Evolutionary conservation across 805 yeast genomes (phyloP).

Genomic region (Candida dajiaensis): DNA sequence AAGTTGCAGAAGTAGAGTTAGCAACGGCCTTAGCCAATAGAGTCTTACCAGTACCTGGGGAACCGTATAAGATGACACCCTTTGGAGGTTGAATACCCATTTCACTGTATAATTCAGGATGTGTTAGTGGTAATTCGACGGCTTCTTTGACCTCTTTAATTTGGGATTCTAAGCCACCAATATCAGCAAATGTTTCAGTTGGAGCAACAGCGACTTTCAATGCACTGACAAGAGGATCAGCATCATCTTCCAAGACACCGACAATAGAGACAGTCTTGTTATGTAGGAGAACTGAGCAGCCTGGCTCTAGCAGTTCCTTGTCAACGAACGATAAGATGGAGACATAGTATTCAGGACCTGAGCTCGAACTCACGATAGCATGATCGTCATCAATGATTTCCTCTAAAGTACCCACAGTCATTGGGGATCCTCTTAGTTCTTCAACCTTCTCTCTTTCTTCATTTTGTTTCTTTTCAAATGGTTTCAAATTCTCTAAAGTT

Average conservation of each 20-base stretch:
- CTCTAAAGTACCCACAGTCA: slow-evolving; percentile 94
- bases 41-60: slow-evolving; percentile 98
- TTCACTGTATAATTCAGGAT: slow-evolving; percentile 95
- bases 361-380: slow-evolving; percentile 92
- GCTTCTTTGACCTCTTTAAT: slow-evolving; percentile 98
- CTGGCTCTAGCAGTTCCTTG: slow-evolving; percentile 92
- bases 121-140: slow-evolving; percentile 91
- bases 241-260: slow-evolving; percentile 97
- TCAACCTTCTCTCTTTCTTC: slow-evolving; percentile 95
- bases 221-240: slow-evolving; percentile 96
- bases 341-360: slow-evolving; percentile 97
- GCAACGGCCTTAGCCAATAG: slow-evolving; percentile 96
- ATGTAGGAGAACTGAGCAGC: slow-evolving; percentile 91
- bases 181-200: slow-evolving; percentile 92
- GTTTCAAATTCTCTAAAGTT: slow-evolving; percentile 90
- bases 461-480: slow-evolving; percentile 93
- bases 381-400: slow-evolving; percentile 98
- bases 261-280: slow-evolving; percentile 94
- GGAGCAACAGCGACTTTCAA: slow-evolving; percentile 99
- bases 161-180: slow-evolving; percentile 90
- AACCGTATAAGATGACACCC: slow-evolving; percentile 95
- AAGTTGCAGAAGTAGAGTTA: slow-evolving; percentile 94
- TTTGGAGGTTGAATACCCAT: slow-evolving; percentile 99
- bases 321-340: slow-evolving; percentile 95
- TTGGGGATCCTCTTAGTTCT: slow-evolving; percentile 92